Base-by-base conservation (phyloP, 2,329 filamentous ascomycete species). In the Stemphylium lycopersici region DNA sequence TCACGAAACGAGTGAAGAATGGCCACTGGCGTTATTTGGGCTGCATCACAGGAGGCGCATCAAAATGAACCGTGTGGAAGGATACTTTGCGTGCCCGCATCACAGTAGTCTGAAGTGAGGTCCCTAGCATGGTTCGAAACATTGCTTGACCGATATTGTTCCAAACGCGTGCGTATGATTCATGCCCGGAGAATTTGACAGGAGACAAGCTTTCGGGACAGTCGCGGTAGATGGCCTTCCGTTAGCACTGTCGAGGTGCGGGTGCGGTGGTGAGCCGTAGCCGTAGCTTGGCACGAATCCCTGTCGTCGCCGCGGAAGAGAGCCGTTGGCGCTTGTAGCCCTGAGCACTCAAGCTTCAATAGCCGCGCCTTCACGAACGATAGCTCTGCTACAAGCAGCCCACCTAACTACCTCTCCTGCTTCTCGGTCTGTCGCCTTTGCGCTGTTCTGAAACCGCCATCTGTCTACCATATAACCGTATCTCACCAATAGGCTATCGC, bases 231-330 rank as follows among this genome's bases (percentile, higher is more conserved):
- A 15, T 36, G 20, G 47, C 26, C 26, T 29, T 29, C 26, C 2
- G 26, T 29, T 24, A 24, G 18, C 26, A n/a, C 15, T 11, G 33
- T 37, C 20, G 42, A 12, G n/a, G 11, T n/a, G 31, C n/a, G 24
- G 18, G 20, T 15, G 18, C 8, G 20, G 37, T 33, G 20, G 37
- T 44, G 49, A 43, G 24, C 13, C 20, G 12, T n/a, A 39, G 36
- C 20, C 20, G 22, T 49, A 10, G 38, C 56, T 56, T 56, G 55
- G 55, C 58, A 36, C 31, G 42, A 31, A 59, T 43, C 53, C 56
- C 48, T 54, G 56, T 34, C 10, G 45, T 60, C 59, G 57, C 59
- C 59, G 57, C 59, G 57, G 59, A 48, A 62, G 57, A 55, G 59
- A 55, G 55, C 52, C 57, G 49, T 46, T 45, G 51, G 47, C 52